Percentiles rank a stretch among this genome's conserved stretches.
phyloP scores from a whole-genome alignment of 345 rosid species.

The Melaleuca quinquenervia region DNA sequence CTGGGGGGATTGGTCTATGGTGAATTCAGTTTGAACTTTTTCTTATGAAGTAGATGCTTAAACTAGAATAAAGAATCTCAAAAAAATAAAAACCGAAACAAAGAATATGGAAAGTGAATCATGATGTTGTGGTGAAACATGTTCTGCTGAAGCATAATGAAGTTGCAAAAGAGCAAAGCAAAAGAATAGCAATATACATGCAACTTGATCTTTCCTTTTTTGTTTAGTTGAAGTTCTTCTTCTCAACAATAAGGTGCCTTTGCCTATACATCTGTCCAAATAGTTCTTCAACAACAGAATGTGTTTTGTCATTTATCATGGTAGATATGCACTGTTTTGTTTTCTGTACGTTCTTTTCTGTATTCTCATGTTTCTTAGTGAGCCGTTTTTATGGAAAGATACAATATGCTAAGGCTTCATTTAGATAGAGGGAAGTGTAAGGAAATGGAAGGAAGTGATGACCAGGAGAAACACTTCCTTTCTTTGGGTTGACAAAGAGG shows the following conservation, averaged over 20 bases:
- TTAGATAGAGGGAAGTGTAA: not conserved
- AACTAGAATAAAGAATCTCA: not conserved
- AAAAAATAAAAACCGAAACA: not conserved
- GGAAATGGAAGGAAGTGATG: not conserved
- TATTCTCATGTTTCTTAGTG: not conserved
- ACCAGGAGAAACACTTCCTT: not conserved
- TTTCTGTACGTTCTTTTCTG: not conserved
- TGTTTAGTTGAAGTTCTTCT: no score
- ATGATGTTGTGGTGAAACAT: not conserved
- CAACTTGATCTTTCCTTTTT: not conserved
- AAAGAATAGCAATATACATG: not conserved
- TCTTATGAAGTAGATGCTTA: not conserved
- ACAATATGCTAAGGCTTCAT: not conserved
- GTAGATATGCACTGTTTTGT: not conserved
- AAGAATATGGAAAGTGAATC: not conserved
- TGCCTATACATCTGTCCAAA: not conserved
- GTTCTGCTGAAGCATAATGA: not conserved
- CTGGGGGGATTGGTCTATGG: not conserved
- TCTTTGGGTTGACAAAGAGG: not conserved
- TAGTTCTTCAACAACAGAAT: not conserved
- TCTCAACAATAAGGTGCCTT: not conserved
- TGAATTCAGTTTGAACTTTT: not conserved
- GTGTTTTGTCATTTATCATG: not conserved
- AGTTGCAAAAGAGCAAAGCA: not conserved
- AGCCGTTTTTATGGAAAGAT: not conserved